Evolutionary conservation across 345 rosid species (phyloP), one percentile per base, ranked within the genome.

Genomic region (Adansonia digitata): DNA sequence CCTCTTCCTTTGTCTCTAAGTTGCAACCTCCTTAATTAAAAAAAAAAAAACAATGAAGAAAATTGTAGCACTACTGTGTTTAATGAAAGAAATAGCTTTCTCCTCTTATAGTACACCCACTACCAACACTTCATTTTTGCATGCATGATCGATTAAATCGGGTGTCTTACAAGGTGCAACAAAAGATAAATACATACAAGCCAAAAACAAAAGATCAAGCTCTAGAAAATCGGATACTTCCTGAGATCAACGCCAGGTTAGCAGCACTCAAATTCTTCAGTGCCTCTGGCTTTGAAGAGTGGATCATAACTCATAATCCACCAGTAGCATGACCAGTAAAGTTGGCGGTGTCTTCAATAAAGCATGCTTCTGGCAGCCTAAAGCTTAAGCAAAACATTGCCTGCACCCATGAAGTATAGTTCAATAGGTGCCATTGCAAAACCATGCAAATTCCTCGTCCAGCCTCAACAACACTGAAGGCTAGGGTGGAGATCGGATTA

Each of bases 351-450:
- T 85, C 88, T 65, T 86, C 88, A 45, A 35, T 76, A 80, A 88
- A 82, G 83, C 98, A 90, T 71, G 86, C 89, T 82, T 89, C 97
- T 45, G 98, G 90, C 65, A 95, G 86, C 87, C 88, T 85, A 80
- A 95, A 95, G 83, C 96, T 93, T 76, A 95, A 82, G 82, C 99
- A 95, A 87, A 70, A 93, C 99, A 95, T 95, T 2, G 97, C 98
- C 99, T 95, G 90, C 83, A 80, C 40, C 46, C 12, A 57, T 35
- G 18, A 4, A 57, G 7, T 42, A 74, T 15, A n/a, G 22, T 15
- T 48, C 18, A 61, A 46, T 29, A 18, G 27, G 31, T 27, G 27
- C 43, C 60, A 18, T 11, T 34, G 11, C 29, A 68, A 73, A 73
- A 52, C 37, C 11, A 56, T n/a, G 60, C 13, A 69, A 27, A 24